Percentiles rank a stretch among this genome's conserved stretches.
These are phyloP conservation scores for Candida maris DNA, from an alignment of 805 yeast genomes.

Conservation along the genomic window DNA sequence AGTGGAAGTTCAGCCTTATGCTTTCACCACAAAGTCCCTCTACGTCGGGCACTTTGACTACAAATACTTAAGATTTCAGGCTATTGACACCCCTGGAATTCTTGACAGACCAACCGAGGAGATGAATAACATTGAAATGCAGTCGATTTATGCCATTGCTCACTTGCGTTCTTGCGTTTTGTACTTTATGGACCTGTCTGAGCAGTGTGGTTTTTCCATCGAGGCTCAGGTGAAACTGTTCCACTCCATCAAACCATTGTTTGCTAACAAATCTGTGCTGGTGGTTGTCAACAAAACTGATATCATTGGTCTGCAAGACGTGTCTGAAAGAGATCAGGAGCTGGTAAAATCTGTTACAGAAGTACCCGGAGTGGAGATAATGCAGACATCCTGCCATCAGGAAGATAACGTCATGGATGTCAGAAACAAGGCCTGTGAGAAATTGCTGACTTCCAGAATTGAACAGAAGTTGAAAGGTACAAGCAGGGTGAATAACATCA, in stretches of 20 bases:
- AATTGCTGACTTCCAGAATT: slow-evolving; percentile 88
- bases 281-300: slow-evolving; percentile 95
- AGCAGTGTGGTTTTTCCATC: slow-evolving; percentile 97
- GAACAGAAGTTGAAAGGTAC: slow-evolving; percentile 95
- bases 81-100: slow-evolving; percentile 98
- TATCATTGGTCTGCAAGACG: slow-evolving; percentile 80
- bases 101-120: slow-evolving; percentile 98
- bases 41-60: slow-evolving; percentile 99
- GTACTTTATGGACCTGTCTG: slow-evolving; percentile 97
- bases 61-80: slow-evolving; percentile 96
- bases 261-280: slow-evolving; percentile 94
- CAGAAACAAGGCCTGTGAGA: slow-evolving; percentile 96
- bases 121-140: slow-evolving; percentile 99
- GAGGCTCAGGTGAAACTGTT: slow-evolving; percentile 97
- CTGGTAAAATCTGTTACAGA: slow-evolving; percentile 62
- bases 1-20: slow-evolving; percentile 99
- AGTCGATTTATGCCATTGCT: slow-evolving; percentile 97
- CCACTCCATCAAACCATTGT: slow-evolving; percentile 94
- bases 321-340: slow-evolving; percentile 69
- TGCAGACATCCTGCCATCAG: slow-evolving; percentile 89
- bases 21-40: slow-evolving; percentile 95
- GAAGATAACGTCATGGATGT: slow-evolving; percentile 95
- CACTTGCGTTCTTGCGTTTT: slow-evolving; percentile 94
- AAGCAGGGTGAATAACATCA: slow-evolving; percentile 79
- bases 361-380: slow-evolving; percentile 81